Evolutionary conservation across 2,329 filamentous ascomycete species (phyloP), one percentile per base, ranked within the genome.

Genomic region (Penicillium sp.): DNA sequence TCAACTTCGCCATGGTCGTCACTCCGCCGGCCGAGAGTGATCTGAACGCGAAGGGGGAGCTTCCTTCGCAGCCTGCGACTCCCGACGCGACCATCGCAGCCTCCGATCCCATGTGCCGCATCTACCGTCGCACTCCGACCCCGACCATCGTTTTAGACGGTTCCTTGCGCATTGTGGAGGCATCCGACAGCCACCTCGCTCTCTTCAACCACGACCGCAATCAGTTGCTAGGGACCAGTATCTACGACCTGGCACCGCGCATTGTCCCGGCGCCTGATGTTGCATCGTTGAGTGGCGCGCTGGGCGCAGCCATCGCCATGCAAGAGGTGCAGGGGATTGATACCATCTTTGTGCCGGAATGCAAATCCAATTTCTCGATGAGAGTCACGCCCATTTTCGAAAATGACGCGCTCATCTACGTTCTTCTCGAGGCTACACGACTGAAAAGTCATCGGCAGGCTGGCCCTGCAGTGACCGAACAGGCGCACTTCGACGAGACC

Each of bases 401-500:
- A 26, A 53, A 62, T 31, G 59, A 56, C 32, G 47, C 38, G 2
- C 53, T 76, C 6, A 54, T 67, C 27, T 71, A 68, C 48, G 39
- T 74, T 5, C 53, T 71, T 6, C 56, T 76, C 17, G 70, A 75
- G 43, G 60, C 66, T 11, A 57, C 67, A 5, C 60, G 70, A 33
- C 53, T 62, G 29, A 67, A 61, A 15, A 58, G 60, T 23, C 58
- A 66, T n/a, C n/a, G n/a, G n/a, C 42, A 46, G 10, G 14, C 43
- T 17, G 44, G 34, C 13, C 20, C 48, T 5, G 26, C 45, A 43
- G 63, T 62, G 8, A 65, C 64, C 26, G 67, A 71, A 39, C 68
- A 73, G 38, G 55, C 71, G 38, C 72, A 75, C 52, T 59, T 67
- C 36, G 74, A 73, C 50, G 75, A 79, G 50, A 73, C 72, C 4